Conservation (phyloP, 208 protist genomes). For the Wallacemonas rigidus region DNA sequence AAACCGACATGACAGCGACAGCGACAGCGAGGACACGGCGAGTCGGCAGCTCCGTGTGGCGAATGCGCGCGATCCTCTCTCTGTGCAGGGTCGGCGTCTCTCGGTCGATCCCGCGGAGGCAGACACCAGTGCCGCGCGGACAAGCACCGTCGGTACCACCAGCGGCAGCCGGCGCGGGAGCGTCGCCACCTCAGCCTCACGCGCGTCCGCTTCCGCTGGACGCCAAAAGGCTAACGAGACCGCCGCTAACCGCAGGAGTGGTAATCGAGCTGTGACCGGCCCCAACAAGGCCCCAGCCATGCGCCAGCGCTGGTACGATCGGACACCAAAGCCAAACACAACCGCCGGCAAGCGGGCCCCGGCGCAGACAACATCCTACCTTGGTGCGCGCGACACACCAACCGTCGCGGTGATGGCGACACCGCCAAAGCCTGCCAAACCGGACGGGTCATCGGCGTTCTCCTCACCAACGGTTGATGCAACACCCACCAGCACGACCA, state of each 20-base stretch:
- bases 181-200: neutral
- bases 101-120: neutral
- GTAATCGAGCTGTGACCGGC: neutral
- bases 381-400: neutral
- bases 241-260: neutral
- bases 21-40: neutral
- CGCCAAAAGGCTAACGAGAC: neutral
- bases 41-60: neutral
- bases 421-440: neutral
- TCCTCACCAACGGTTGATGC: neutral
- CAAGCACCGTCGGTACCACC: conserved; percentile 6
- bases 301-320: conserved; percentile 20
- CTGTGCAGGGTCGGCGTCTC: conserved; percentile 17
- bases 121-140: conserved; percentile 3
- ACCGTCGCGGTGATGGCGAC: neutral
- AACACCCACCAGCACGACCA: neutral
- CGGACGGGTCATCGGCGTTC: no score
- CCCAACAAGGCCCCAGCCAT: conserved; percentile 1
- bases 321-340: conserved; percentile 5
- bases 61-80: conserved; percentile 12
- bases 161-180: conserved; percentile 6
- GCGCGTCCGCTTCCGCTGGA: conserved; percentile 11
- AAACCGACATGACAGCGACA: neutral
- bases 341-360: neutral
- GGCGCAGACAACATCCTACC: neutral